Evolutionary conservation across 192 early-diverging fungal species (phyloP), one percentile per base, ranked within the genome.

Genomic region (Spizellomyces punctatus): DNA sequence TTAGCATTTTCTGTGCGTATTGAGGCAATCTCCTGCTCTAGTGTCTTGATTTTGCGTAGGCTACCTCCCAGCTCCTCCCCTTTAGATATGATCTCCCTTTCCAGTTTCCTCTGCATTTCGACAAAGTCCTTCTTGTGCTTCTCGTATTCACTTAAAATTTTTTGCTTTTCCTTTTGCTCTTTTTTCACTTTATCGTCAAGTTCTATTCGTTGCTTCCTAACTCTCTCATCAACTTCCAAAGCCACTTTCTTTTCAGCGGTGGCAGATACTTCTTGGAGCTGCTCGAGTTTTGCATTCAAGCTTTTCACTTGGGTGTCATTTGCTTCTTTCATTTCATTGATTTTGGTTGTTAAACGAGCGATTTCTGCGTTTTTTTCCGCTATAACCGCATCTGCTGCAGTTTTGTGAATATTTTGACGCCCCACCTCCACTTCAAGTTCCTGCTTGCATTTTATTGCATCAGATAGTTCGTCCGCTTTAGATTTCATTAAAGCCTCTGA

Each of bases 111-210:
- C 42, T 75, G 62, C 46, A 77, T 69, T 17, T 85, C 83, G 7
- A 63, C 75, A 10, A 73, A 42, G 60, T 82, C 83, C 45, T 85
- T 85, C 56, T 80, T 80, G n/a, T 61, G 47, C 59, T 80, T 82
- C 21, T 85, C 83, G 43, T 73, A 69, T n/a, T 85, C 83, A 6
- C 54, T 58, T n/a, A 50, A 47, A 14, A 76, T 22, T 46, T 82
- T 85, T 56, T 62, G 72, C 66, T 65, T 69, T 43, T 83, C 81
- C 22, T 63, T 60, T 68, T 73, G 72, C 36, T 82, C 78, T 68
- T 80, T 82, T 42, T 76, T 79, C 17, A 62, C 58, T 54, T 65
- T 76, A 44, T 85, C 81, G 49, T 85, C 84, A 8, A 80, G n/a
- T 9, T 81, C 81, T 1, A 46, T 16, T 69, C 76, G 75, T 52